These are phyloP conservation scores for Cyanidiococcus yangmingshanensis DNA, from an alignment of 23 red algal species.

Conservation along the genomic window DNA sequence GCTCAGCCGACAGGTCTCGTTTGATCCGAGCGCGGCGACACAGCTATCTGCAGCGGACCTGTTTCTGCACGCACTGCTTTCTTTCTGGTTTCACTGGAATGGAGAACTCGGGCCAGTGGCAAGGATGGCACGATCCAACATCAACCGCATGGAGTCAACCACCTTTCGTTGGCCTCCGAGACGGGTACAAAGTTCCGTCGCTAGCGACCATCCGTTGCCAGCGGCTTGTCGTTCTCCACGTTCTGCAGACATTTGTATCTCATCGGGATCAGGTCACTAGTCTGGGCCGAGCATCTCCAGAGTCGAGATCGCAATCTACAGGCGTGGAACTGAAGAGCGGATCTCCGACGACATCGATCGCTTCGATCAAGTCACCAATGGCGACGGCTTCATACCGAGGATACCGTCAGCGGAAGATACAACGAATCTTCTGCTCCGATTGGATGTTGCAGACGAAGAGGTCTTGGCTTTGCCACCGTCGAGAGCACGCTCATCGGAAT, in stretches of 20 bases:
- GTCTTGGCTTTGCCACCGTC: no score
- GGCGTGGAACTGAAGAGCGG: no score
- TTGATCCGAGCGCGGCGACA: not conserved
- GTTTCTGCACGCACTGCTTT: not conserved
- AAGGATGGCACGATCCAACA: not conserved
- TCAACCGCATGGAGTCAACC: not conserved
- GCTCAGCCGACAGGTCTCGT: not conserved
- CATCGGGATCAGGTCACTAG: not conserved
- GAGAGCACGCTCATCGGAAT: no score
- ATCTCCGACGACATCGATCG: no score
- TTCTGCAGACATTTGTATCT: not conserved
- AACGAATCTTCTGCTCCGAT: no score
- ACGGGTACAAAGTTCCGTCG: not conserved
- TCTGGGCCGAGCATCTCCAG: no score
- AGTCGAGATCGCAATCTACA: no score
- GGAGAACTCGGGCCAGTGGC: not conserved
- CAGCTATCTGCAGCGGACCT: not conserved
- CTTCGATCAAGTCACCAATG: no score
- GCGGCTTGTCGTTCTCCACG: not conserved
- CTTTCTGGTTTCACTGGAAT: slow-evolving; percentile 18
- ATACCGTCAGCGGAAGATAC: no score
- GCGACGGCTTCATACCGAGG: no score
- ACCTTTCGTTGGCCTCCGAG: not conserved
- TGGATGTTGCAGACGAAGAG: no score
- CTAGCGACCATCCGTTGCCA: not conserved